Percentiles rank a stretch among this genome's conserved stretches.
phyloP scores from a whole-genome alignment of 768 basidiomycete species.

The Suillus hirtellus region DNA sequence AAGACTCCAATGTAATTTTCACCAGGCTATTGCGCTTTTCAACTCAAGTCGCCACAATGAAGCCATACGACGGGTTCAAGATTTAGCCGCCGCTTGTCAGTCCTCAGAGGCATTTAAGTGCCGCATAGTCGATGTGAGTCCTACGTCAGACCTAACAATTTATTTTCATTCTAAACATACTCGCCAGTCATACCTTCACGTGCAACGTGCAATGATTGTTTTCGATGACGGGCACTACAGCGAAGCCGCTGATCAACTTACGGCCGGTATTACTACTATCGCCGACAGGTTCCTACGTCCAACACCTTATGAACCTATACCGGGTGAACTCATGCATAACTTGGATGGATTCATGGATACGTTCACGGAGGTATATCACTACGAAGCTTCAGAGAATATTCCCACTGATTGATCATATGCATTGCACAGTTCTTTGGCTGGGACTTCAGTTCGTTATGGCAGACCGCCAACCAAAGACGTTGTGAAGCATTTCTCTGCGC shows the following conservation, averaged over 20 bases:
- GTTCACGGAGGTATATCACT: background rate
- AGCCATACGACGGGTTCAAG: background rate
- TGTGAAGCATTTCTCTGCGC: background rate
- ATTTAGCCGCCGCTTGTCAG: background rate
- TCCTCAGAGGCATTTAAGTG: background rate
- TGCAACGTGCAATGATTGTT: background rate
- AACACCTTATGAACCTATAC: too few relatives aligned
- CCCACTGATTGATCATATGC: background rate
- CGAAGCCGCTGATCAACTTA: background rate
- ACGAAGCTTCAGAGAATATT: background rate
- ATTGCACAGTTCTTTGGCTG: background rate
- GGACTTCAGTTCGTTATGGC: background rate
- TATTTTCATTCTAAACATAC: too few relatives aligned
- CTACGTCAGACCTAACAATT: background rate
- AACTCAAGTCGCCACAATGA: background rate
- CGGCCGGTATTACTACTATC: background rate
- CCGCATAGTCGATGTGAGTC: background rate
- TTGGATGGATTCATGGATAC: background rate
- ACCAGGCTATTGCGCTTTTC: slow-evolving; percentile 1
- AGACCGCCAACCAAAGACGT: background rate
- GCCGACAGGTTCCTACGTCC: background rate
- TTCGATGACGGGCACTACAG: background rate
- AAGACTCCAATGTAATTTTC: background rate
- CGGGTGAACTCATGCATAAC: too few relatives aligned
- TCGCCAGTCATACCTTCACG: background rate